phyloP scores from a whole-genome alignment of 371 early-diverging fungal species.

The Zopfochytrium polystomum region DNA sequence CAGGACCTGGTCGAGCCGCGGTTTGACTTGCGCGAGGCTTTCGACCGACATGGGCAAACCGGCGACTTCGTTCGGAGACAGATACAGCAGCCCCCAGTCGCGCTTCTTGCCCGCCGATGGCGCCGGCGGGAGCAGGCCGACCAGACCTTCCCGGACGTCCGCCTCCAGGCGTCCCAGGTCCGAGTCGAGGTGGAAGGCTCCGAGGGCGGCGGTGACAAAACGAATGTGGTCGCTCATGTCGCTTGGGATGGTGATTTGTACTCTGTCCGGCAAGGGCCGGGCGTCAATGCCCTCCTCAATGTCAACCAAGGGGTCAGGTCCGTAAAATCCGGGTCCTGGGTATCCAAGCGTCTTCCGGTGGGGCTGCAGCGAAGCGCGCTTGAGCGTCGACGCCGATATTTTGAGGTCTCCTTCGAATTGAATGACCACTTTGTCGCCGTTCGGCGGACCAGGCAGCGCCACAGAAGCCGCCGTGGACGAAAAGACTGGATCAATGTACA shows the following conservation, averaged over 20 bases:
- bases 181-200: conserved; percentile 38
- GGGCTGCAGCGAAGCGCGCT: neutral
- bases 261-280: conserved; percentile 21
- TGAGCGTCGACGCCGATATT: neutral
- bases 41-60: conserved; percentile 39
- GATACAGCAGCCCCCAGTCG: conserved; percentile 34
- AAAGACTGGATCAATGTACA: conserved; percentile 15
- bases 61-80: conserved; percentile 39
- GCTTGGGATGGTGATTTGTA: conserved; percentile 12
- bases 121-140: conserved; percentile 4
- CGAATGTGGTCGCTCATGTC: neutral
- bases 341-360: conserved; percentile 4
- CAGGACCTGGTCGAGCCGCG: conserved; percentile 26
- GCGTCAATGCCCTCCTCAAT: conserved; percentile 15
- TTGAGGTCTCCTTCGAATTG: conserved; percentile 5
- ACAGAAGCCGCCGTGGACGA: neutral
- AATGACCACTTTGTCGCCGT: neutral
- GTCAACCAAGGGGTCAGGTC: conserved; percentile 15
- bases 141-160: conserved; percentile 26
- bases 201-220: conserved; percentile 26
- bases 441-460: neutral
- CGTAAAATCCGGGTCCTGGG: conserved; percentile 13
- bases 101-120: neutral
- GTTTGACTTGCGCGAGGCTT: conserved; percentile 14
- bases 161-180: conserved; percentile 31